Evolutionary conservation across 495 filamentous ascomycete species (phyloP).

Genomic region (Jackrogersella multiformis): DNA sequence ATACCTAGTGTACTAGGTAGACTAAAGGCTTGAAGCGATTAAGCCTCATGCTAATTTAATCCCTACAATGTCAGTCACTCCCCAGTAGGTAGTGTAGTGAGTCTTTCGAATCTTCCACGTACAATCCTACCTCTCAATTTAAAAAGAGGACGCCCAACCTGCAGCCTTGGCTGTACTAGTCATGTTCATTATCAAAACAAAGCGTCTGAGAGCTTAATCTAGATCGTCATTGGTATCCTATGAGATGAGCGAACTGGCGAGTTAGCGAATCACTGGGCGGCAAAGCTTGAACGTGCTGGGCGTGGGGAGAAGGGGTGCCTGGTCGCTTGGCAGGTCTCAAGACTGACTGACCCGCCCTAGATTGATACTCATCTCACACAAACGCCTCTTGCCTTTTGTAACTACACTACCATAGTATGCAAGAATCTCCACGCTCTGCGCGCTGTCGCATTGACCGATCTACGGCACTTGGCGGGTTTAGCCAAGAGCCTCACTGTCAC

Average conservation of each 20-base stretch:
- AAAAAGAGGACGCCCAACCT: neutral
- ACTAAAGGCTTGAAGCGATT: neutral
- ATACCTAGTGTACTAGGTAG: neutral
- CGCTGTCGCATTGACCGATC: constrained; percentile 36
- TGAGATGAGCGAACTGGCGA: constrained; percentile 4
- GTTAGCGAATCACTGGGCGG: constrained; percentile 22
- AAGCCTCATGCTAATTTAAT: too few relatives aligned
- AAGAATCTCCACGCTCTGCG: constrained; percentile 14
- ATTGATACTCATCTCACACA: constrained; percentile 44
- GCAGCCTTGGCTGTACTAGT: constrained; percentile 25
- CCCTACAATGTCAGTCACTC: too few relatives aligned
- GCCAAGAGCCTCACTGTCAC: constrained; percentile 44
- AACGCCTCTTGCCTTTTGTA: constrained; percentile 27
- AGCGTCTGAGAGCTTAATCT: constrained; percentile 14
- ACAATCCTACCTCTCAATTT: neutral
- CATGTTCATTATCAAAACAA: constrained; percentile 13
- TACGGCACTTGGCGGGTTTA: constrained; percentile 46
- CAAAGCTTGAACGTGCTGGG: constrained; percentile 28
- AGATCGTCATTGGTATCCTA: constrained; percentile 22
- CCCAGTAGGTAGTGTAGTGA: too few relatives aligned
- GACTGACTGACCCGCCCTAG: constrained; percentile 43
- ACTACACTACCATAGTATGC: neutral
- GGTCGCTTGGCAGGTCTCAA: constrained; percentile 54
- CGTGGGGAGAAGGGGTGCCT: constrained; percentile 27
- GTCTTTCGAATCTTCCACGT: constrained; percentile 2